Conservation (phyloP, 2,329 filamentous ascomycete genomes). For the Ascochyta lentis region DNA sequence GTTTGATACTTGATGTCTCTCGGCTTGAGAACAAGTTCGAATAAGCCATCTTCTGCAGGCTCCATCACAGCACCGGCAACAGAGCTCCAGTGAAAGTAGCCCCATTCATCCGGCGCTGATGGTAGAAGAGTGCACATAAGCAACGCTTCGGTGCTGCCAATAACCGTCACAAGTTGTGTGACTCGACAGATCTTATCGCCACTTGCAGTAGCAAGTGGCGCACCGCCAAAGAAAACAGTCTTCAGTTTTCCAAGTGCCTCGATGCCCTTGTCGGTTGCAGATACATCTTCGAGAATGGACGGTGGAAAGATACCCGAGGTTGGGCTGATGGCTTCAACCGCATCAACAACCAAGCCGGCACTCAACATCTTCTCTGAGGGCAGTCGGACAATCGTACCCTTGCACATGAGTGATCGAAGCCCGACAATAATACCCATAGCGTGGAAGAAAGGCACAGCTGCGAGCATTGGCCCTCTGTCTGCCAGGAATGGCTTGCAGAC, state of each 20-base stretch:
- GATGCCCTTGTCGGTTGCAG: conserved; percentile 4
- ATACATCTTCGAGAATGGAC: conserved; percentile 13
- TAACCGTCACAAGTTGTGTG: conserved; percentile 10
- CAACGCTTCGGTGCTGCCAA: conserved; percentile 15
- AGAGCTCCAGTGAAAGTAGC: conserved; percentile 15
- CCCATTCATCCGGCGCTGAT: conserved; percentile 1
- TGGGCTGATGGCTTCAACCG: conserved; percentile 4
- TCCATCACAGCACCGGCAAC: conserved; percentile 14
- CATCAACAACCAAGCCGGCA: conserved; percentile 9
- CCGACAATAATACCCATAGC: conserved; percentile 15
- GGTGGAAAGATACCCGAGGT: conserved; percentile 11
- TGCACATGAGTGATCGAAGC: conserved; percentile 10
- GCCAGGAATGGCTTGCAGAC: conserved; percentile 2
- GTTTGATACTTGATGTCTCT: conserved; percentile 3
- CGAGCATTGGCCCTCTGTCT: conserved; percentile 9
- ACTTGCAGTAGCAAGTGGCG: conserved; percentile 14
- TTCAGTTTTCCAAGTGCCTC: conserved; percentile 6
- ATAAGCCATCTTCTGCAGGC: conserved; percentile 1
- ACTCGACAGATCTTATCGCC: conserved; percentile 19
- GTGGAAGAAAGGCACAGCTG: conserved; percentile 16
- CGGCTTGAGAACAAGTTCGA: conserved; percentile 10
- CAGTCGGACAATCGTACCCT: conserved; percentile 9
- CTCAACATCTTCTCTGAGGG: conserved; percentile 9
- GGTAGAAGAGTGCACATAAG: conserved; percentile 8
- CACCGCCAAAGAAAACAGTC: conserved; percentile 17